A percentile compares a stretch with the other conserved stretches of the same genome.
These are phyloP conservation scores for Tanacetum coccineum DNA, from an alignment of 129 eudicot species.

Conservation along the genomic window DNA sequence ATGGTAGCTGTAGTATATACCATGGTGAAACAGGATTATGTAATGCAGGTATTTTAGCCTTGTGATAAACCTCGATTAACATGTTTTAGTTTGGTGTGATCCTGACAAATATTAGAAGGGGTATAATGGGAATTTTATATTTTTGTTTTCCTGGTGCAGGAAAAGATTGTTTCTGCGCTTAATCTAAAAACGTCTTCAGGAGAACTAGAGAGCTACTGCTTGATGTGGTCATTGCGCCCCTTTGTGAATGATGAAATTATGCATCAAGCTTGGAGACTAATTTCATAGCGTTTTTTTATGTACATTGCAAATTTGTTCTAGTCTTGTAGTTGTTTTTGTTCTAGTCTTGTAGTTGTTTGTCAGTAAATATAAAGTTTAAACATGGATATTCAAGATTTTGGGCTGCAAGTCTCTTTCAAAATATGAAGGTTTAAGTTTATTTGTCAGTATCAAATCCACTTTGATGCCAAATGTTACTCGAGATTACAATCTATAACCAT, in stretches of 20 bases:
- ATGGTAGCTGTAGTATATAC: slow-evolving; percentile 58
- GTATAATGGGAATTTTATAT: slow-evolving; percentile 2
- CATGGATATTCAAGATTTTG: neutral
- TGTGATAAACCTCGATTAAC: neutral
- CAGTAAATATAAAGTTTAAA: slow-evolving; percentile 6
- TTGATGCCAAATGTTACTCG: too few species aligned
- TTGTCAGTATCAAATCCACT: neutral
- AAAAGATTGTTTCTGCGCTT: slow-evolving; percentile 60
- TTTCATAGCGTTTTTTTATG: slow-evolving; percentile 28
- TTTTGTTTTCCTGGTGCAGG: slow-evolving; percentile 37
- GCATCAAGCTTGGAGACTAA: slow-evolving; percentile 69
- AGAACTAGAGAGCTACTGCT: slow-evolving; percentile 72
- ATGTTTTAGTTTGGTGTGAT: neutral
- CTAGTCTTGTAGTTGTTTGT: neutral
- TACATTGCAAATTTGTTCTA: neutral
- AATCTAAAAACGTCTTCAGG: slow-evolving; percentile 53
- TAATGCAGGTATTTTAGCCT: slow-evolving; percentile 62
- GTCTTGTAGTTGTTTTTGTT: neutral
- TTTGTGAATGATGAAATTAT: slow-evolving; percentile 63
- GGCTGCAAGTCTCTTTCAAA: neutral
- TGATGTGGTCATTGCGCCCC: slow-evolving; percentile 92
- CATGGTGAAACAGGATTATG: slow-evolving; percentile 74
- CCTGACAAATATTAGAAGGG: neutral
- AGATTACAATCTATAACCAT: too few species aligned
- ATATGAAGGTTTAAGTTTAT: neutral